Base-by-base conservation (phyloP, 352 stramenopile species). In the Phytophthora macrochlamydospora region DNA sequence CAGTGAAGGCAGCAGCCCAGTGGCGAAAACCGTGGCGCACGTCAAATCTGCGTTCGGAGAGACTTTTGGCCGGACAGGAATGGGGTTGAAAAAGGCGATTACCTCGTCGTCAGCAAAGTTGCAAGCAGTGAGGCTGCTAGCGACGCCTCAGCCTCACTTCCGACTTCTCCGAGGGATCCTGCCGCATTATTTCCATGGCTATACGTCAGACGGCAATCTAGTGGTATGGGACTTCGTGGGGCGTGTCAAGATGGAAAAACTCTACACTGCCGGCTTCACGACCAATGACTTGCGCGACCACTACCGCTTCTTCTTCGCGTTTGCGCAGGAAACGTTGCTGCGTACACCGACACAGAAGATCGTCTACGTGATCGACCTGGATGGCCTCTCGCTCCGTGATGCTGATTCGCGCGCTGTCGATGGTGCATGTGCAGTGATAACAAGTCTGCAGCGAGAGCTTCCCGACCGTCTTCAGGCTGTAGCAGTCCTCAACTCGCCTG, bases 161-260 rank as follows among this genome's bases (percentile, higher is more conserved):
- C 82, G 82, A 24, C 78, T 78, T 50, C 90, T 94, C 33, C 83
- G 83, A 28, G 74, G 63, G 48, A 87, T 94, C 50, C 40, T 94
- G 18, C 86, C 86, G 5, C 86, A 94, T 40, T 92, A 87, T 31
- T 92, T 85, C 30, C 86, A 94, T 45, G 86, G 86, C 30, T 94
- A 89, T 65, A 91, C 81, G 3, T 76, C 78, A 1, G 68, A 85
- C 12, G 86, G 86, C 7, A 65, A 92, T 57, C 78, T 91, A 7
- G 70, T 94, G 9, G 76, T 92, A 37, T 94, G 83, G 83, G 86
- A 94, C 40, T 92, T 92, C 32, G 43, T 94, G 12, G 86, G 86
- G 2, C 81, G 89, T 48, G 84, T 92, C 63, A 91, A 94, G 51
- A 85, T 91, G 81, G 83, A 92, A 49, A 83, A 83, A 56, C 58